These are phyloP conservation scores for Aspergillus taichungensis DNA, from an alignment of 495 filamentous ascomycete genomes.

Conservation along the genomic window DNA sequence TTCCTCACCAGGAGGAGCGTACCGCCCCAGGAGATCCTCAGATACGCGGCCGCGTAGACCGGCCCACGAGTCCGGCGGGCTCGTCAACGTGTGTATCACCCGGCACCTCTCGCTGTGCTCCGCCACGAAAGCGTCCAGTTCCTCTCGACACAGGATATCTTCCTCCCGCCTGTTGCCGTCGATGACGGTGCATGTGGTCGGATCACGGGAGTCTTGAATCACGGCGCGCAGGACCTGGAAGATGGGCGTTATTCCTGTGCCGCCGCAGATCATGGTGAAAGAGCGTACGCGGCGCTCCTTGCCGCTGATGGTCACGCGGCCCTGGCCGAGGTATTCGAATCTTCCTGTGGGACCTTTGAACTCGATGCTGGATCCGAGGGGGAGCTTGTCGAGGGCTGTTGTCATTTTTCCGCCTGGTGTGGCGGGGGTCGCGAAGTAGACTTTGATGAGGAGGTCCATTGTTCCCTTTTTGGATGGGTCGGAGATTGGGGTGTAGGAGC, in stretches of 20 bases:
- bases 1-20: slow-evolving; percentile 44
- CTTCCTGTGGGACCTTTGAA: slow-evolving; percentile 90
- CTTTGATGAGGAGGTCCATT: slow-evolving; percentile 72
- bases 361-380: slow-evolving; percentile 62
- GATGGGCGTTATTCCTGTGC: slow-evolving; percentile 85
- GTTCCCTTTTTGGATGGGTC: slow-evolving; percentile 49
- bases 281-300: slow-evolving; percentile 48
- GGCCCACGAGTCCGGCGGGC: slow-evolving; percentile 53
- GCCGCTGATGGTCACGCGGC: slow-evolving; percentile 54
- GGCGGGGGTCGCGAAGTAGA: slow-evolving; percentile 61
- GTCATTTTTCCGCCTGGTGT: slow-evolving; percentile 76
- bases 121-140: slow-evolving; percentile 55
- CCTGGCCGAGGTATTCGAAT: slow-evolving; percentile 69
- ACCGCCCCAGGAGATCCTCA: slow-evolving; percentile 50
- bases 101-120: slow-evolving; percentile 47
- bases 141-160: slow-evolving; percentile 76
- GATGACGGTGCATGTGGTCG: slow-evolving; percentile 59
- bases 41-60: slow-evolving; percentile 65
- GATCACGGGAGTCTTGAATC: slow-evolving; percentile 49
- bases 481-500: slow-evolving; percentile 85
- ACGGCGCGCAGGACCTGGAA: slow-evolving; percentile 81
- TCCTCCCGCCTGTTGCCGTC: slow-evolving; percentile 73
- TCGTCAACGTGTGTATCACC: slow-evolving; percentile 66
- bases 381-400: slow-evolving; percentile 63
- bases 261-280: slow-evolving; percentile 87